phyloP scores from a whole-genome alignment of 202 grass and related monocot species.

The Thinopyrum obtusiflorum region DNA sequence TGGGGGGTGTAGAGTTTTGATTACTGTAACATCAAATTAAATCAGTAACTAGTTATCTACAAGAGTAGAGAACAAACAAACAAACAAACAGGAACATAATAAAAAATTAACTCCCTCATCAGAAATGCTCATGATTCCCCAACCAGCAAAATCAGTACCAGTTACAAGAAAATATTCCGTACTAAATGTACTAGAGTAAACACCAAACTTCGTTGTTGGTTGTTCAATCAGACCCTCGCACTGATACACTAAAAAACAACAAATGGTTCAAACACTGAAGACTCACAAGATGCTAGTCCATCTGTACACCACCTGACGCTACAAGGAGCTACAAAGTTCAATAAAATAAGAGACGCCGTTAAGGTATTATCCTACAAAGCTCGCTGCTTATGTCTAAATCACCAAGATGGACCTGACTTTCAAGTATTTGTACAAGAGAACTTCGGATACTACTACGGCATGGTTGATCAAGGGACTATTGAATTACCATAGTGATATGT shows the following conservation, averaged over 20 bases:
- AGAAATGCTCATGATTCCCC: not conserved
- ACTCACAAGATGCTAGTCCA: not conserved
- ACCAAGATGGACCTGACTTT: not conserved
- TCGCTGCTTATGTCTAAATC: not conserved
- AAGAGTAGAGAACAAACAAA: not conserved
- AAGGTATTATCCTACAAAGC: not conserved
- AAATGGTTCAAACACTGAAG: not conserved
- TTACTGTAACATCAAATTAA: not conserved
- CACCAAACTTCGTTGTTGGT: not conserved
- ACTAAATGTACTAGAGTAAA: not conserved
- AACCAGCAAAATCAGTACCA: not conserved
- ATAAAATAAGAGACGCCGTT: not conserved
- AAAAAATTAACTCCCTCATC: not conserved
- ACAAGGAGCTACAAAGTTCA: constrained; percentile 4
- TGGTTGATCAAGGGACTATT: not conserved
- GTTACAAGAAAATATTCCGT: not conserved
- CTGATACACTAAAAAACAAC: not conserved
- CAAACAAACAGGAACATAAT: not conserved
- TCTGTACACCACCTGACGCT: not conserved
- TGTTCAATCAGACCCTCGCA: not conserved
- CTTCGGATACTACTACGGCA: not conserved
- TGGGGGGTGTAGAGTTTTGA: not conserved
- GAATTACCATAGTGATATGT: not conserved
- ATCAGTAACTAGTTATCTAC: not conserved
- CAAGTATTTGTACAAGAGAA: not conserved